Base-by-base conservation (phyloP, 2,329 filamentous ascomycete species). In the Aspergillus ochraceus region DNA sequence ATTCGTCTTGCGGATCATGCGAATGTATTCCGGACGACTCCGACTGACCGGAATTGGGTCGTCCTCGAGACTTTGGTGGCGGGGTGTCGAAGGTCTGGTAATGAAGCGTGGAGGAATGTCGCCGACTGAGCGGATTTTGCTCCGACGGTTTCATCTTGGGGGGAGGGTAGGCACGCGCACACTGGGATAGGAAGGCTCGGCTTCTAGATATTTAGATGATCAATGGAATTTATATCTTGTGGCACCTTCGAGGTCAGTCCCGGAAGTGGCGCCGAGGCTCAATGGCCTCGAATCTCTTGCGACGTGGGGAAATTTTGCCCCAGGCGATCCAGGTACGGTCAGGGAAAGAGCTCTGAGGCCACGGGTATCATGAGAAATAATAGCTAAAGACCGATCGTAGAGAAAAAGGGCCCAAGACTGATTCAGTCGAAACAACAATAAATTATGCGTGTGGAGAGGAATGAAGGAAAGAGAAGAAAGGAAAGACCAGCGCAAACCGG, bases 1-100 rank as follows among this genome's bases (percentile, higher is more conserved):
- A 53, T 8, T 74, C 73, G 66, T 72, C 61, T 32, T 68, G 64
- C 11, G 12, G 22, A 10, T 62, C 62, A 11, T 71, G 60, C 22
- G 71, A 68, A 12, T 66, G 65, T 29, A 72, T 73, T 49, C 68
- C 72, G 1, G 78, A 78, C 36, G 75, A 77, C 50, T 69, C 73
- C 45, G 76, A 78, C 49, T 75, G 76, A 45, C 74, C 75, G 26
- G 78, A 79, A 20, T 76, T 74, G 12, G 79, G 79, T 58, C 76
- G 73, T 11, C 79, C 78, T 57, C 77, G 74, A 58, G 77, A 79
- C 58, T 76, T 80, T n/a, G 79, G 79, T 26, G 78, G 75, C 36
- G 79, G 77, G 29, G 77, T 79, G 54, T 76, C 74, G 61, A 81
- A 81, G n/a, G 79, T 81, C 63, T 80, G 78, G 64, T 81, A 81